Evolutionary conservation across 169 alveolate species (phyloP).

Genomic region (Miamiensis avidus): DNA sequence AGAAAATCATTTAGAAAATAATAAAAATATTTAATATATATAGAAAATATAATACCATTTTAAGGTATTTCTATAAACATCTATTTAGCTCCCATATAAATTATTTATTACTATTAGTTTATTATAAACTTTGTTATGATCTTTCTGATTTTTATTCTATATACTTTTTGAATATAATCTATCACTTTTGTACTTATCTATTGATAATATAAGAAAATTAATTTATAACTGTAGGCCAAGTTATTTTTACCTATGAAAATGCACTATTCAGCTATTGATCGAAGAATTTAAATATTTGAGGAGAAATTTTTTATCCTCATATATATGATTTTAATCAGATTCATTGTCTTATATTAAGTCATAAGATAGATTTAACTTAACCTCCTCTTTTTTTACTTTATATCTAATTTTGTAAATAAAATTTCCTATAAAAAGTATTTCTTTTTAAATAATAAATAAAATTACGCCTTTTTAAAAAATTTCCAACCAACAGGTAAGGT

Average conservation of each 20-base stretch:
- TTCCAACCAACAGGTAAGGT: constrained; percentile 17
- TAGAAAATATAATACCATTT: constrained; percentile 11
- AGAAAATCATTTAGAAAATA: background rate
- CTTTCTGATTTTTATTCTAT: constrained; percentile 32
- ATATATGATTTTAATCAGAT: background rate
- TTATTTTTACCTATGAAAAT: constrained; percentile 31
- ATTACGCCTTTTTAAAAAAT: constrained; percentile 20
- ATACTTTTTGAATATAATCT: constrained; percentile 33
- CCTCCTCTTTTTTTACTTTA: constrained; percentile 3
- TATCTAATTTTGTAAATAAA: background rate
- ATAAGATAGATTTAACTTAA: background rate
- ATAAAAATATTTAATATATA: too few relatives aligned
- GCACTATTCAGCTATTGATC: constrained; percentile 20
- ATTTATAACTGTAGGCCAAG: background rate
- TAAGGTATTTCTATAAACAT: constrained; percentile 19
- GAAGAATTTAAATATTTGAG: constrained; percentile 21
- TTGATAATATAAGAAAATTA: background rate
- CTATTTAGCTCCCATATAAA: constrained; percentile 33
- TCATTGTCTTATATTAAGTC: background rate
- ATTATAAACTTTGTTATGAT: constrained; percentile 35
- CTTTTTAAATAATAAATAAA: background rate
- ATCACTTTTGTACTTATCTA: constrained; percentile 27
- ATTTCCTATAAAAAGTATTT: background rate
- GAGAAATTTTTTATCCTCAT: constrained; percentile 13
- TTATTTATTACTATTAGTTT: constrained; percentile 10